A percentile compares a stretch with the other conserved stretches of the same genome.
phyloP scores from a whole-genome alignment of 805 yeast species.

The Candida yuanshanica region DNA sequence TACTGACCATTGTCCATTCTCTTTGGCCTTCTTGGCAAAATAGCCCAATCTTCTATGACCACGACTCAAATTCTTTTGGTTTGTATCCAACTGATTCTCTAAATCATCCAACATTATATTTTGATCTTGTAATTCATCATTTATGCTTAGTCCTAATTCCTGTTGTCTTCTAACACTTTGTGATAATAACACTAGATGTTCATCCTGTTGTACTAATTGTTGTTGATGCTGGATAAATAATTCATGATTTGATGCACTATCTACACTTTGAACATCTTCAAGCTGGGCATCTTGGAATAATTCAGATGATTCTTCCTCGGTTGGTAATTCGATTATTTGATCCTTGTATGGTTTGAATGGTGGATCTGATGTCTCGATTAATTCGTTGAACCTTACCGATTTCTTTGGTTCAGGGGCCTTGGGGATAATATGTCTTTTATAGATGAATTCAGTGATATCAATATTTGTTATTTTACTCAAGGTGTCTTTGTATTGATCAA shows the following conservation, averaged over 20 bases:
- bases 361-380: constrained; percentile 11
- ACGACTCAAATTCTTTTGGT: constrained; percentile 34
- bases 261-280: constrained; percentile 8
- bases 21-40: constrained; percentile 36
- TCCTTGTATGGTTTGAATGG: constrained; percentile 20
- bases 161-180: constrained; percentile 39
- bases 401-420: constrained; percentile 12
- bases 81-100: constrained; percentile 39
- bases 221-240: constrained; percentile 41
- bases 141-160: constrained; percentile 40
- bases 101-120: constrained; percentile 43
- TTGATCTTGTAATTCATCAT: constrained; percentile 43
- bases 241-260: constrained; percentile 28
- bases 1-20: constrained; percentile 45
- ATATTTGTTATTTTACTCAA: constrained; percentile 9
- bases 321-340: constrained; percentile 8
- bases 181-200: constrained; percentile 34
- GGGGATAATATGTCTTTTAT: constrained; percentile 10
- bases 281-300: constrained; percentile 16
- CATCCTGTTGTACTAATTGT: constrained; percentile 41
- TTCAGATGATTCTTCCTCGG: constrained; percentile 8
- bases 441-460: constrained; percentile 15
- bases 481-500: constrained; percentile 14
- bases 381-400: constrained; percentile 25
- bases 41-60: constrained; percentile 36